Evolutionary conservation across 1,284 basidiomycete species (phyloP).

Genomic region (Xerocomus amazonicus): DNA sequence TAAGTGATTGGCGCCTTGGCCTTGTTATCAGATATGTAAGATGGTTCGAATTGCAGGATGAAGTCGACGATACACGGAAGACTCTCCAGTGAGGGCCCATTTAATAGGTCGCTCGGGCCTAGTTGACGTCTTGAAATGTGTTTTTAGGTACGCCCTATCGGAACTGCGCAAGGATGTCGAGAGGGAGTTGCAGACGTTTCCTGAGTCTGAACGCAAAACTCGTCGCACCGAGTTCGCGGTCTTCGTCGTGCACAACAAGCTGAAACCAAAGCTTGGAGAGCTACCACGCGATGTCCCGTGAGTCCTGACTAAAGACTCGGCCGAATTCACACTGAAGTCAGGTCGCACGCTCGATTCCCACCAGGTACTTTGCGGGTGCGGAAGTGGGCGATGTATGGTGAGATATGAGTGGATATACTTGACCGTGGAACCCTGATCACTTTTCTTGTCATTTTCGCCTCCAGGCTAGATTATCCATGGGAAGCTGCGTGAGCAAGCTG

Average conservation of each 20-base stretch:
- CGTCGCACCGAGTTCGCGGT: conserved; percentile 81
- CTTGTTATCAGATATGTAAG: conserved; percentile 12
- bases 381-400: conserved; percentile 66
- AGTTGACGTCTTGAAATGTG: conserved; percentile 5
- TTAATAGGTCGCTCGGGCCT: conserved; percentile 2
- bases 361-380: conserved; percentile 66
- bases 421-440: conserved; percentile 12
- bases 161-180: conserved; percentile 89
- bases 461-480: conserved; percentile 84
- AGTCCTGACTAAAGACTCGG: conserved; percentile 23
- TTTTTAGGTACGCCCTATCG: conserved; percentile 73
- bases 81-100: conserved; percentile 65
- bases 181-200: conserved; percentile 58
- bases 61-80: conserved; percentile 92
- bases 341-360: conserved; percentile 4
- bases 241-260: conserved; percentile 96
- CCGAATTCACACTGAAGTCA: background rate
- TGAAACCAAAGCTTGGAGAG: conserved; percentile 76
- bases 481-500: conserved; percentile 59
- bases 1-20: conserved; percentile 38
- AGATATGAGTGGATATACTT: conserved; percentile 20
- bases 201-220: conserved; percentile 68
- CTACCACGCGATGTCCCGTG: conserved; percentile 67
- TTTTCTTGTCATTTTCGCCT: conserved; percentile 4
- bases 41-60: conserved; percentile 58